Base-by-base conservation (phyloP, 2,329 filamentous ascomycete species). In the Aaosphaeria pasadenensis region DNA sequence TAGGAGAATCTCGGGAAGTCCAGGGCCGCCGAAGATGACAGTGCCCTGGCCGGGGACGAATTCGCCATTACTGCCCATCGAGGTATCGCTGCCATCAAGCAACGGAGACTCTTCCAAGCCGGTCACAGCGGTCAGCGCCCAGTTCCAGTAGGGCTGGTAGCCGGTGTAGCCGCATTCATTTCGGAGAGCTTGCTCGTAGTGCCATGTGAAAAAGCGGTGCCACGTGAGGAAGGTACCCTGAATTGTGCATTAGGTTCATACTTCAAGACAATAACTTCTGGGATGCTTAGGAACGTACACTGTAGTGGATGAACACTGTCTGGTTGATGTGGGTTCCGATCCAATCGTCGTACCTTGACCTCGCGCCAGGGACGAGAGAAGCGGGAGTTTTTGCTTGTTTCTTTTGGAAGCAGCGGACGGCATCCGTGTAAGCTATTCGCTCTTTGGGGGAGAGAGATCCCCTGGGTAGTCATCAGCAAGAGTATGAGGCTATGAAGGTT, bases 21-120 rank as follows among this genome's bases (percentile, higher is more conserved):
- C 59, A 42, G 57, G 64, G 5, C 48, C 46, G 30, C 42, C 50
- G 1, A 50, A 36, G 29, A 40, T 45, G 9, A 59, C 43, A 28
- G 24, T 38, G 45, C 58, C 62, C 35, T 49, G 47, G 32, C 63
- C 58, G 6, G 57, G 46, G 7, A 62, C 57, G 39, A 64, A 63
- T 33, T 54, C 64, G 35, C 79, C 78, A 50, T 81, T 76, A 13
- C 78, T 76, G 36, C 74, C 55, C 48, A 71, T 66, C 36, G 74
- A 71, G 47, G 76, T 79, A 29, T 75, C 74, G 55, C 74, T 77
- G 43, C 81, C 81, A 54, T 82, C 79, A 53, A 85, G 84, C 44
- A 84, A 62, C n/a, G 79, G 76, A 1, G 78, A 80, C 41, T 74
- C 73, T 55, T 64, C 56, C 55, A 51, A 39, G 1, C 64, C 63